Conservation (phyloP, 164 flowering plant genomes). For the Taxillus chinensis region DNA sequence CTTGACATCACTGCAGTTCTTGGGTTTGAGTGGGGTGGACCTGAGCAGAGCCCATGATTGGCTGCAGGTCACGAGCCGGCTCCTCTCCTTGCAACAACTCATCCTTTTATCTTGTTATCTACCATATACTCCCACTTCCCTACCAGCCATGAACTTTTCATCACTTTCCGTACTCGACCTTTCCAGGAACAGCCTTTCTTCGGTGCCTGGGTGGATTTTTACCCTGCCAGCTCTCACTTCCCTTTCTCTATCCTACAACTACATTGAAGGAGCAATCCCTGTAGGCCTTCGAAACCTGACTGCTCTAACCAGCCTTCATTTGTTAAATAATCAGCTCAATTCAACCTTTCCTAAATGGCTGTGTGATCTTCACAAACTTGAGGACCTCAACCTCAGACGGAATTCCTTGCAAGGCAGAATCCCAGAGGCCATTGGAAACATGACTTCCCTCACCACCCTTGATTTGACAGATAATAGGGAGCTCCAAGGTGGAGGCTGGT, state of each 20-base stretch:
- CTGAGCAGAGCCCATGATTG: slow-evolving; percentile 9
- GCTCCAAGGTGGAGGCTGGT: no score
- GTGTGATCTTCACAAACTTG: slow-evolving; percentile 4
- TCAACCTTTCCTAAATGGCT: slow-evolving; percentile 12
- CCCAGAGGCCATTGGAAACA: slow-evolving; percentile 5
- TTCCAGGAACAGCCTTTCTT: background rate
- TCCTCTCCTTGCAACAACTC: slow-evolving; percentile 17
- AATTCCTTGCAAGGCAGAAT: slow-evolving; percentile 9
- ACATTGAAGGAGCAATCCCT: background rate
- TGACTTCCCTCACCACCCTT: slow-evolving; percentile 1
- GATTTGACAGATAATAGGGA: no score
- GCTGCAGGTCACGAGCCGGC: slow-evolving; percentile 12
- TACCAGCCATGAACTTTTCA: slow-evolving; percentile 1
- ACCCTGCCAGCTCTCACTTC: background rate
- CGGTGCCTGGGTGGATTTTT: background rate
- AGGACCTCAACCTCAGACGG: slow-evolving; percentile 2
- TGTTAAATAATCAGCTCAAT: slow-evolving; percentile 5
- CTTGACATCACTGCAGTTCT: slow-evolving; percentile 15
- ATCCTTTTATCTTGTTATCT: slow-evolving; percentile 4
- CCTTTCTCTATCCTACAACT: background rate
- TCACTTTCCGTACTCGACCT: slow-evolving; percentile 8
- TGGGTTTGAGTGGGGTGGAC: slow-evolving; percentile 11
- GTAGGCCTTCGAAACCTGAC: background rate
- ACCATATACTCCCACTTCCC: background rate
- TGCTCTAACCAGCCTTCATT: background rate